Base-by-base conservation (phyloP, 768 basidiomycete species). In the Agaricus subrufescens region DNA sequence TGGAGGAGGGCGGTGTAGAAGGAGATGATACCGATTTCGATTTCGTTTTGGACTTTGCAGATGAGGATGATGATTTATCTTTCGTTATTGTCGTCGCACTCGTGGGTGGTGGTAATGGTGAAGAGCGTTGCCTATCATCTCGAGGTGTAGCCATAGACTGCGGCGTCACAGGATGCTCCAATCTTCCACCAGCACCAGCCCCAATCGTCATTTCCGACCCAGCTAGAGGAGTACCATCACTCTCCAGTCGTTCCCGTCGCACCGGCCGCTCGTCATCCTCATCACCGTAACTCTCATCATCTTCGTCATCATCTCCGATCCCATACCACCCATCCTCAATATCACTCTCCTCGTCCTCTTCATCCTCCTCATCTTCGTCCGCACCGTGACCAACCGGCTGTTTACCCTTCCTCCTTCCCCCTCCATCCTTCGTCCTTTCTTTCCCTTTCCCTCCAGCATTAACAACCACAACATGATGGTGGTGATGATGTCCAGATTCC, bases 291-390 rank as follows among this genome's bases (percentile, higher is more conserved):
- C 56, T 25, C 45, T 48, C 26, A 29, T 30, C 49, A 15, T 45
- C 52, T 12, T 43, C 8, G 3, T 29, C 57, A 15, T 19, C n/a
- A 23, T 44, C 54, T 31, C 23, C 50, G 7, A 25, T 29, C 45
- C 87, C 87, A 8, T 89, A 79, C 89, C 89, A 91, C 54, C 78
- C 78, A 58, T 81, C 79, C 60, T 80, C 79, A 39, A 79, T 78
- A 60, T 78, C 78, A 49, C 81, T 81, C 8, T 79, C 76, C 27
- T 73, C 75, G 37, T 73, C 79, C 6, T 74, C 75, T 19, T 67
- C 72, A 27, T 69, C 73, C 15, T 67, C 66, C 29, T 71, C 74
- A 34, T 79, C 79, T 14, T 79, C 73, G 31, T 73, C 74, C 29
- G 80, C 79, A 4, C 46, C 44, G 15, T 10, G 31, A 4, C 37